Conservation (phyloP, 495 filamentous ascomycete species). For the Tuber umbilicatum region DNA sequence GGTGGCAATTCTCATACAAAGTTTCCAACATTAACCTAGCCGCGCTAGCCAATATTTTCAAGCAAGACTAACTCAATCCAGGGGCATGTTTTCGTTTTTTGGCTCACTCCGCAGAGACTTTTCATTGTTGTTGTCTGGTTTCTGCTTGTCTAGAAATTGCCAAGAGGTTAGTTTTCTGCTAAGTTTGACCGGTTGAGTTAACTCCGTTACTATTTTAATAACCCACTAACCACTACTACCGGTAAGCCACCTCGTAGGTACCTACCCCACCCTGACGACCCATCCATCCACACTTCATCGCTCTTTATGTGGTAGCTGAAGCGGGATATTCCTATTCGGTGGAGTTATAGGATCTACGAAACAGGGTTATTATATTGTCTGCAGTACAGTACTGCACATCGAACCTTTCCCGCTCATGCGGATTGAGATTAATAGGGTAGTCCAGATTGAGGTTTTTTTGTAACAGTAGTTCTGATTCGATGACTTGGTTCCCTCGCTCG, state of each 20-base stretch:
- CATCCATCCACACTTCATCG: neutral
- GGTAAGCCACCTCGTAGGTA: neutral
- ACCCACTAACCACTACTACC: neutral
- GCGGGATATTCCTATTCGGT: neutral
- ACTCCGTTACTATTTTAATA: conserved; percentile 3
- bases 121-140: neutral
- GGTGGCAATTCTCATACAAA: neutral
- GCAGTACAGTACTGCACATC: neutral
- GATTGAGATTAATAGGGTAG: neutral
- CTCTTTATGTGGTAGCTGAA: neutral
- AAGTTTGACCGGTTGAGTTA: neutral
- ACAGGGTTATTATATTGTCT: neutral
- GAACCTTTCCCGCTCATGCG: neutral
- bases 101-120: neutral
- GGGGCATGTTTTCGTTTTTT: neutral
- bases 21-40: neutral
- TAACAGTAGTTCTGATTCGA: neutral
- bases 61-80: neutral
- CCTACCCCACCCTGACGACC: neutral
- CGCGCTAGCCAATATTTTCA: neutral
- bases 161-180: neutral
- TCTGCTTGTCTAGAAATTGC: neutral
- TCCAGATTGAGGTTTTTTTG: neutral
- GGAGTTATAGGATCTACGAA: neutral
- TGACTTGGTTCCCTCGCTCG: neutral